phyloP scores from a whole-genome alignment of 1,284 basidiomycete species.

The Cutaneotrichosporon mucoides region DNA sequence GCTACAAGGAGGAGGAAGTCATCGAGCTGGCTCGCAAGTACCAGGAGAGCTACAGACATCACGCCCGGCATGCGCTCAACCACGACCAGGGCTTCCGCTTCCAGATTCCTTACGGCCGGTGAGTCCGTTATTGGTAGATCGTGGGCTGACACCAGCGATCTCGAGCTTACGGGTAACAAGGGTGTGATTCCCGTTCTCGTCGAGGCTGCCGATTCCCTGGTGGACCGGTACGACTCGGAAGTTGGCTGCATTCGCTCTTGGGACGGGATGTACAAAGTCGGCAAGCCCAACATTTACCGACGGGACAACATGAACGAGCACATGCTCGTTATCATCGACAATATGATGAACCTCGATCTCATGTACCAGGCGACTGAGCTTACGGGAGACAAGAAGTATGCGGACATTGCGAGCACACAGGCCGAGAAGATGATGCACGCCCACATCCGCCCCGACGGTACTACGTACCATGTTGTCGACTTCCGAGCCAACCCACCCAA shows the following conservation, averaged over 20 bases:
- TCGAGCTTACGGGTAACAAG: conserved; percentile 27
- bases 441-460: conserved; percentile 33
- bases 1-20: conserved; percentile 27
- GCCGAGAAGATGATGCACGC: conserved; percentile 29
- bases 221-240: conserved; percentile 31
- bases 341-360: conserved; percentile 46
- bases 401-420: conserved; percentile 32
- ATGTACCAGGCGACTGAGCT: conserved; percentile 34
- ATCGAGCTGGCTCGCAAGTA: conserved; percentile 28
- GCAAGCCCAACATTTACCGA: conserved; percentile 23
- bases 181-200: conserved; percentile 30
- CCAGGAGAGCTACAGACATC: conserved; percentile 28
- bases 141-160: conserved; percentile 23
- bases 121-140: neutral
- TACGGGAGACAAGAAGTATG: conserved; percentile 34
- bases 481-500: conserved; percentile 22
- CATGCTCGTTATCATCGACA: conserved; percentile 44
- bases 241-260: conserved; percentile 37
- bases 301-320: conserved; percentile 34
- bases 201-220: conserved; percentile 35
- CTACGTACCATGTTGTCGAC: conserved; percentile 42
- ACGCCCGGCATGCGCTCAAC: conserved; percentile 28
- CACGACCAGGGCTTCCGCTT: conserved; percentile 45
- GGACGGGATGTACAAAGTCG: conserved; percentile 27
- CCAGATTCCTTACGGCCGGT: conserved; percentile 32